phyloP scores from a whole-genome alignment of 441 rosid genomes.

The Geranium incanum region DNA sequence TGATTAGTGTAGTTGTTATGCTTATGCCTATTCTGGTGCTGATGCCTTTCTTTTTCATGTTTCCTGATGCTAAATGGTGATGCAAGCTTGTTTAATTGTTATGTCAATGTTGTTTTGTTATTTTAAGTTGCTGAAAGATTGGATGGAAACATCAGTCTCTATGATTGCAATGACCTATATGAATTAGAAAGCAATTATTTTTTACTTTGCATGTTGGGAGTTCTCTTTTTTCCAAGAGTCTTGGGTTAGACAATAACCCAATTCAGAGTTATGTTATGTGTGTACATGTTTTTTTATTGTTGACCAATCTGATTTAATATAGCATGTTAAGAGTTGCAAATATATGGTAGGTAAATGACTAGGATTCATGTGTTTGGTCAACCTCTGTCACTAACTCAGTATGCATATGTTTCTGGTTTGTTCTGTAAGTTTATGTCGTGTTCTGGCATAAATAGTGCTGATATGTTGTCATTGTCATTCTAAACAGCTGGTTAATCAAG shows the following conservation, averaged over 20 bases:
- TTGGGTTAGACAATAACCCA: neutral
- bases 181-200: neutral
- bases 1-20: neutral
- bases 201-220: neutral
- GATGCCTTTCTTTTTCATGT: neutral
- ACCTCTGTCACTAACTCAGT: neutral
- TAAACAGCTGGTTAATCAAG: slow-evolving; percentile 13
- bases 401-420: neutral
- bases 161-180: neutral
- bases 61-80: neutral
- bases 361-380: too few relatives aligned
- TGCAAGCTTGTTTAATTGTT: neutral
- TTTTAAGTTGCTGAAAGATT: neutral
- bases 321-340: too few relatives aligned
- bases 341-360: too few relatives aligned
- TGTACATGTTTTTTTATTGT: too few relatives aligned
- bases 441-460: neutral
- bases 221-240: neutral
- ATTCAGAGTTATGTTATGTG: too few relatives aligned
- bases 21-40: neutral
- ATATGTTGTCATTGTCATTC: neutral
- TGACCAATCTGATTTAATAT: too few relatives aligned
- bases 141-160: neutral
- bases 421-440: slow-evolving; percentile 7
- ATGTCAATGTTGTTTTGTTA: neutral